A percentile compares a stretch with the other conserved stretches of the same genome.
Evolutionary conservation across 306 rosid genomes (phyloP).

Genomic region (Leucaena leucocephala): DNA sequence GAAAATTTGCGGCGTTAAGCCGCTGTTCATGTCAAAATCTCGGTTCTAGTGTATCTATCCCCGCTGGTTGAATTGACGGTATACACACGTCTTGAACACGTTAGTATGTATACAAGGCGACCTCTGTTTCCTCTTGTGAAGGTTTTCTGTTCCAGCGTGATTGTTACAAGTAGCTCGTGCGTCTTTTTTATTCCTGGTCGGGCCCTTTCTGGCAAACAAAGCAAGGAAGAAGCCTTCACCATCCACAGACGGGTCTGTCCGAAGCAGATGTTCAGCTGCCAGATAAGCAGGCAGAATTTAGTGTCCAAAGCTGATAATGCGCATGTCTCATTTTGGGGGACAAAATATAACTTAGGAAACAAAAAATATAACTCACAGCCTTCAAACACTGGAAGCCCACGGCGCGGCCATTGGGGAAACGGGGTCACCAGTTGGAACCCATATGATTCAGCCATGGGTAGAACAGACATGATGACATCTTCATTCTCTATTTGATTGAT

Average conservation of each 20-base stretch:
- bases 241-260: slow-evolving; percentile 71
- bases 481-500: slow-evolving; percentile 80
- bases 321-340: neutral
- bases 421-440: slow-evolving; percentile 65
- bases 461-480: slow-evolving; percentile 68
- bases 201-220: slow-evolving; percentile 50
- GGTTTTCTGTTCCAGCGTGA: slow-evolving; percentile 2
- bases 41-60: neutral
- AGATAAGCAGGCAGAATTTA: slow-evolving; percentile 7
- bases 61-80: slow-evolving; percentile 23
- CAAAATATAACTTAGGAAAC: neutral
- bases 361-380: slow-evolving; percentile 55
- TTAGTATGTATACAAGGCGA: slow-evolving; percentile 30
- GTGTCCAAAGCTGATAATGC: neutral
- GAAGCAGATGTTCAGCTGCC: slow-evolving; percentile 59
- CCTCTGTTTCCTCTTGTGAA: slow-evolving; percentile 22
- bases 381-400: slow-evolving; percentile 67
- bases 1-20: neutral
- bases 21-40: neutral
- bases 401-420: slow-evolving; percentile 69
- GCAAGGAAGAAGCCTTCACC: slow-evolving; percentile 94
- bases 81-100: slow-evolving; percentile 45
- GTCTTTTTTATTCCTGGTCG: neutral
- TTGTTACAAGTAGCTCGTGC: neutral
- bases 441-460: slow-evolving; percentile 65